Conservation (phyloP, 148 eudicot genomes). For the Tetragonia tetragonoides region DNA sequence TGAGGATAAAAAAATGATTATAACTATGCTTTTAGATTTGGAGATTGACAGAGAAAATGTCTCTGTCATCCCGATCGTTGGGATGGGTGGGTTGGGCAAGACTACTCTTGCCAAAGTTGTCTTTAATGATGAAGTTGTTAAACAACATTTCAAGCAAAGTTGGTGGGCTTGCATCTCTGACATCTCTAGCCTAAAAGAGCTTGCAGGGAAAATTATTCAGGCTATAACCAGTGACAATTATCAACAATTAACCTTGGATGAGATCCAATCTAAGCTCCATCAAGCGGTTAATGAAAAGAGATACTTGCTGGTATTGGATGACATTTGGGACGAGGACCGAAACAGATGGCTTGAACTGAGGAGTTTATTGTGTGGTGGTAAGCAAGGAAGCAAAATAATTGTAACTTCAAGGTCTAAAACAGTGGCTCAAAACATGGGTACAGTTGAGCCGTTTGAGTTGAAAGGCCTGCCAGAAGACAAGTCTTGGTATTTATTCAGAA, state of each 20-base stretch:
- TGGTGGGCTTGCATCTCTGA: conserved; percentile 18
- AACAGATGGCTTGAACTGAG: background rate
- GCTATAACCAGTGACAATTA: background rate
- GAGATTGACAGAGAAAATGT: background rate
- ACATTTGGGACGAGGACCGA: background rate
- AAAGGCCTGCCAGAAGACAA: background rate
- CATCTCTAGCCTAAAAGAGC: background rate
- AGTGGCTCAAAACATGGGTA: conserved; percentile 1
- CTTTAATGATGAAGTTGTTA: background rate
- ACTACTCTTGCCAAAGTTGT: conserved; percentile 20
- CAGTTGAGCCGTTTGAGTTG: background rate
- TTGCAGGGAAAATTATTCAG: background rate
- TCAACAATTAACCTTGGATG: background rate
- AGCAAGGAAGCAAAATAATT: conserved; percentile 8
- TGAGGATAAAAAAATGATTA: background rate
- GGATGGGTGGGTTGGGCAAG: conserved; percentile 25
- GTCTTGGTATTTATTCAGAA: conserved; percentile 12
- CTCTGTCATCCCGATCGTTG: conserved; percentile 3
- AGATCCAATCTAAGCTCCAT: background rate
- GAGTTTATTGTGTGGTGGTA: background rate
- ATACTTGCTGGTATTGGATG: conserved; percentile 14
- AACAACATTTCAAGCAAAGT: background rate
- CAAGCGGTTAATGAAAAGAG: background rate
- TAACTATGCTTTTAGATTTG: background rate
- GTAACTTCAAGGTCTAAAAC: conserved; percentile 12